phyloP scores from a whole-genome alignment of 2,329 filamentous ascomycete genomes.

The Aspergillus sp. region DNA sequence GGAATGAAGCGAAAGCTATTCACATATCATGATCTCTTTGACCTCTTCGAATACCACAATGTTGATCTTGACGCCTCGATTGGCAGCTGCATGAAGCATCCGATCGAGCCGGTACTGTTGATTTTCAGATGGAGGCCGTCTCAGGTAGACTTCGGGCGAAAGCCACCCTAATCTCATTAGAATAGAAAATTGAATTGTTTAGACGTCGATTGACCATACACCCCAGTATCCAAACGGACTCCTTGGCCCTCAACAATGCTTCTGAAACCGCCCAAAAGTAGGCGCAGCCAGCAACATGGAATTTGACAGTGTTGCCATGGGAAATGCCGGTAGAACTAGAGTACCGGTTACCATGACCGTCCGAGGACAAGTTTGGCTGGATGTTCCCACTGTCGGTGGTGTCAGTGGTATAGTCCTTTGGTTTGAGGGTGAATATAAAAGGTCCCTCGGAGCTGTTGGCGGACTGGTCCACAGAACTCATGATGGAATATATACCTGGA shows the following conservation, averaged over 20 bases:
- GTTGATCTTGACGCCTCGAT: background rate
- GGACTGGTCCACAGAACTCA: no score
- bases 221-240: background rate
- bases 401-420: background rate
- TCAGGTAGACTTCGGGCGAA: background rate
- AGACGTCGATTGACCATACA: background rate
- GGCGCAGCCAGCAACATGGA: slow-evolving; percentile 1
- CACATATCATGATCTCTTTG: background rate
- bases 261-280: slow-evolving; percentile 3
- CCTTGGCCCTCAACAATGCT: background rate
- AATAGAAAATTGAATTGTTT: no score
- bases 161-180: background rate
- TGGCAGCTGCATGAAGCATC: background rate
- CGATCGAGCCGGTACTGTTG: background rate
- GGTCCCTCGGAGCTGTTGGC: no score
- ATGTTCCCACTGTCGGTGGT: background rate
- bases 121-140: background rate
- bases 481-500: no score
- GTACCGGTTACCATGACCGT: background rate
- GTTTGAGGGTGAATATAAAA: background rate
- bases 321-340: background rate
- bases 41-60: background rate
- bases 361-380: background rate
- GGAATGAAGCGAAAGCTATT: no score
- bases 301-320: background rate